Evolutionary conservation across 2,329 filamentous ascomycete genomes (phyloP).

Genomic region (Colletotrichum australisinense): DNA sequence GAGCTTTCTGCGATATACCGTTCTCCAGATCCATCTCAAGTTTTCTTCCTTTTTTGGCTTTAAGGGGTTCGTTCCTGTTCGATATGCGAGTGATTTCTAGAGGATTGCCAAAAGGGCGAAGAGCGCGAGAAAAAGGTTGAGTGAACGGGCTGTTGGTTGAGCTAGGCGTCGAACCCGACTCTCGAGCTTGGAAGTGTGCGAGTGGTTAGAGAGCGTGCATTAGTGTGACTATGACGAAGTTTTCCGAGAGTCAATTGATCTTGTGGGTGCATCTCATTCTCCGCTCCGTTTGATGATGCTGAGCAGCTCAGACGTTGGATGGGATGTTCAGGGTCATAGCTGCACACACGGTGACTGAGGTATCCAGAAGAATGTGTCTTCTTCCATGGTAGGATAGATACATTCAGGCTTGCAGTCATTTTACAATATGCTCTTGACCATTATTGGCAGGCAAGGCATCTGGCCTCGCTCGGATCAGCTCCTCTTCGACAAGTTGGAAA

Average conservation of each 20-base stretch:
- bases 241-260: conserved; percentile 14
- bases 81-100: neutral
- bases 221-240: neutral
- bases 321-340: neutral
- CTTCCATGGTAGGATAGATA: neutral
- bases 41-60: neutral
- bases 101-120: neutral
- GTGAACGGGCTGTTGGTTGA: neutral
- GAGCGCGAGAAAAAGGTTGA: neutral
- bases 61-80: neutral
- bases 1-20: neutral
- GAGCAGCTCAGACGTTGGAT: conserved; percentile 1
- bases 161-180: neutral
- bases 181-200: neutral
- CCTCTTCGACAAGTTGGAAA: neutral
- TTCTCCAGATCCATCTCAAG: conserved; percentile 14
- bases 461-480: neutral
- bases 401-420: too few relatives aligned
- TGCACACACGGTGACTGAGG: neutral
- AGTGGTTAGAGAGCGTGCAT: neutral
- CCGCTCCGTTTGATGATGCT: neutral
- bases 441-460: neutral
- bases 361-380: neutral
- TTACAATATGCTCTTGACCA: too few relatives aligned
- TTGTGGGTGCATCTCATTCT: neutral